Percentiles rank a stretch among this genome's conserved stretches.
phyloP scores from a whole-genome alignment of 108 stramenopile species.

The Skeletonema costatum region DNA sequence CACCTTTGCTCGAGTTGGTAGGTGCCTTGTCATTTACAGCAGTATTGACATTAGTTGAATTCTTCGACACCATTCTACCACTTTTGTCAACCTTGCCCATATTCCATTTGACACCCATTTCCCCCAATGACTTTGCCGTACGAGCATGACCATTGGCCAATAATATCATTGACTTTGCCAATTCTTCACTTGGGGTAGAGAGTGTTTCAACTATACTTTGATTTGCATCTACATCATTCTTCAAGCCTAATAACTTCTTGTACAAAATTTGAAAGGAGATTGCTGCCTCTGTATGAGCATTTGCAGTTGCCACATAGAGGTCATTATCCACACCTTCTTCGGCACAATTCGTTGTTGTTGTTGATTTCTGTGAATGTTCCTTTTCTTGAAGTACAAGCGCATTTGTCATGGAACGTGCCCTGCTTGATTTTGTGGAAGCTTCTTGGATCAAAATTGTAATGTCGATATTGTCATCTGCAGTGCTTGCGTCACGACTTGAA shows the following conservation, averaged over 20 bases:
- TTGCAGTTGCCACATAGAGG: conserved; percentile 30
- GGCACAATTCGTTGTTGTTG: background rate
- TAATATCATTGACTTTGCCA: conserved; percentile 45
- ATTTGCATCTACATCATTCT: background rate
- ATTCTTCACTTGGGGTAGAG: conserved; percentile 16
- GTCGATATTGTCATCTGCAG: background rate
- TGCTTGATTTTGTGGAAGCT: conserved; percentile 31
- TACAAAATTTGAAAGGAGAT: conserved; percentile 33
- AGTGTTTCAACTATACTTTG: background rate
- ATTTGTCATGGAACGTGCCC: conserved; percentile 43
- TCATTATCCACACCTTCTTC: conserved; percentile 8
- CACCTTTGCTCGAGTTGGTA: background rate
- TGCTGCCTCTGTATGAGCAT: conserved; percentile 42
- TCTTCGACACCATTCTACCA: background rate
- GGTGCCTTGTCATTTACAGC: background rate
- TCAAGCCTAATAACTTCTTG: conserved; percentile 22
- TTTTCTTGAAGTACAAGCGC: conserved; percentile 23
- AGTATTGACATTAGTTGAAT: background rate
- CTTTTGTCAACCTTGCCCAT: conserved; percentile 25
- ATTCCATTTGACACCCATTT: conserved; percentile 51
- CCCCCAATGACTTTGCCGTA: conserved; percentile 33
- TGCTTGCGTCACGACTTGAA: background rate
- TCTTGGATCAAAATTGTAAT: conserved; percentile 31
- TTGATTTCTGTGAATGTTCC: background rate
- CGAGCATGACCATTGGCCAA: conserved; percentile 38